Evolutionary conservation across 495 filamentous ascomycete species (phyloP).

Genomic region (Lindgomyces ingoldianus): DNA sequence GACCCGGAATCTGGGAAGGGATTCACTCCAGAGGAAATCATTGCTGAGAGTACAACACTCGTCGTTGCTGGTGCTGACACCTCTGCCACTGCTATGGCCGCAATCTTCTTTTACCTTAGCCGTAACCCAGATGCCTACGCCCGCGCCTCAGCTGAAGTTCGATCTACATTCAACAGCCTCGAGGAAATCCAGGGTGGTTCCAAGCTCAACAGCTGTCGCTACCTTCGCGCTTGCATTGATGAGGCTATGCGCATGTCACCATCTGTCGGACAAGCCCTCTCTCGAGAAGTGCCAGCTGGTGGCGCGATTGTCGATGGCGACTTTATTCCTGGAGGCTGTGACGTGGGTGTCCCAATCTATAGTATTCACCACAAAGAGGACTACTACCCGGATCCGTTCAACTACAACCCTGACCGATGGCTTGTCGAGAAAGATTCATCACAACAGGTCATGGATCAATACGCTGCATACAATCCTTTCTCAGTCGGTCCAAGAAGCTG

Average conservation of each 20-base stretch:
- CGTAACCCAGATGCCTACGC: slow-evolving; percentile 35
- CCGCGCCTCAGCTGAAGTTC: slow-evolving; percentile 41
- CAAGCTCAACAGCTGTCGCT: slow-evolving; percentile 40
- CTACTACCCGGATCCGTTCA: slow-evolving; percentile 33
- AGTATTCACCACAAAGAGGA: slow-evolving; percentile 40
- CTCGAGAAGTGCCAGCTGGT: slow-evolving; percentile 31
- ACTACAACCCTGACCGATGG: slow-evolving; percentile 40
- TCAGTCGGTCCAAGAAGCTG: slow-evolving; percentile 16
- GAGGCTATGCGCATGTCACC: slow-evolving; percentile 43
- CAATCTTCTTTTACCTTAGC: slow-evolving; percentile 45
- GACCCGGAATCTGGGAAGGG: too few species aligned
- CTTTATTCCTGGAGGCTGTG: slow-evolving; percentile 30
- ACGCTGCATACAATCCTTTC: slow-evolving; percentile 26
- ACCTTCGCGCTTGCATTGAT: slow-evolving; percentile 37
- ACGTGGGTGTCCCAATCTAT: slow-evolving; percentile 38
- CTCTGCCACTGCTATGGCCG: slow-evolving; percentile 37
- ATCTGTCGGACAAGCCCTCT: slow-evolving; percentile 20
- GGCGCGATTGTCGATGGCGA: slow-evolving; percentile 29
- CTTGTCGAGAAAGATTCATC: too few species aligned
- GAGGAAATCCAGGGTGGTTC: slow-evolving; percentile 41
- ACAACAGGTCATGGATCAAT: slow-evolving; percentile 40
- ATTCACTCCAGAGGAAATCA: too few species aligned
- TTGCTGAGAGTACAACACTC: too few species aligned
- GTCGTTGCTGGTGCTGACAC: too few species aligned
- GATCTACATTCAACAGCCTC: slow-evolving; percentile 34